These are phyloP conservation scores for Limonomyces culmigenus DNA, from an alignment of 1,284 basidiomycete genomes.

Conservation along the genomic window DNA sequence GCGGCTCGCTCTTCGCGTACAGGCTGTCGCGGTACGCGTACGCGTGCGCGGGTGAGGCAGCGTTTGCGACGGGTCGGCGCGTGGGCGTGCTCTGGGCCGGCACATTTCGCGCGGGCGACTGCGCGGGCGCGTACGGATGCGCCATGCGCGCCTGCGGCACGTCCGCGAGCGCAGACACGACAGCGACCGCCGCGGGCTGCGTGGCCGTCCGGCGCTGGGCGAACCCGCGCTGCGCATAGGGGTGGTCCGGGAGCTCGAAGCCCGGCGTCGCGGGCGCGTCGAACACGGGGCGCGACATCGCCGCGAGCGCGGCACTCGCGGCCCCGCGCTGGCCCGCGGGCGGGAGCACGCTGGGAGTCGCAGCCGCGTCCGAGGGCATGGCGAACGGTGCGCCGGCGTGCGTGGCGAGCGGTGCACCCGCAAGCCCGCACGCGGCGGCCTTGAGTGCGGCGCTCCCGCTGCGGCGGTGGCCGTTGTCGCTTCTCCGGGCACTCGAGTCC, in stretches of 20 bases:
- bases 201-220: constrained; percentile 5
- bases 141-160: constrained; percentile 26
- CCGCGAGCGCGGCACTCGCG: neutral
- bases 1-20: constrained; percentile 9
- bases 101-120: neutral
- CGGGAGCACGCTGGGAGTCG: neutral
- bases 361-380: constrained; percentile 6
- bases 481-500: no score
- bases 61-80: neutral
- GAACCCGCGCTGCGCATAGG: constrained; percentile 30
- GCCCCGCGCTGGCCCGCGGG: constrained; percentile 6
- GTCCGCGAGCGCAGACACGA: no score
- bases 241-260: constrained; percentile 28
- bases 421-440: constrained; percentile 8
- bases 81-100: constrained; percentile 23
- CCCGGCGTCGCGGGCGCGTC: constrained; percentile 16
- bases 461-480: no score
- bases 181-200: constrained; percentile 5
- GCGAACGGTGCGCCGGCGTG: constrained; percentile 9
- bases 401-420: constrained; percentile 7
- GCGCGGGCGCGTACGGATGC: constrained; percentile 23
- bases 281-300: neutral
- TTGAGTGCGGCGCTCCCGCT: constrained; percentile 7
- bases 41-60: neutral
- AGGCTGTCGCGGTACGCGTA: neutral